phyloP scores from a whole-genome alignment of 2,329 filamentous ascomycete species.

The Hirsutella minnesotensis region DNA sequence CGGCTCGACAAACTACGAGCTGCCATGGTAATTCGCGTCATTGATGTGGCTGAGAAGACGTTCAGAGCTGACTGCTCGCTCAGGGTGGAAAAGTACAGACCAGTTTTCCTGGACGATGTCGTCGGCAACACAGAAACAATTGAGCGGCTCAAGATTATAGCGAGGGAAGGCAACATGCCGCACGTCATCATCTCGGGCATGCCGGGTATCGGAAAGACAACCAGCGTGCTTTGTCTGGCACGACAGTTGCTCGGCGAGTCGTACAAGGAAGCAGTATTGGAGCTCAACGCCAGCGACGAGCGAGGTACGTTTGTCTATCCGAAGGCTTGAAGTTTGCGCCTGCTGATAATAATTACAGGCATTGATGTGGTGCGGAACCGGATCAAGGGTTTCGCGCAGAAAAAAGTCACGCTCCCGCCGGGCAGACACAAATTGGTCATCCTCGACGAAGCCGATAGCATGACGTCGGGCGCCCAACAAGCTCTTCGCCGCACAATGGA shows the following conservation, averaged over 20 bases:
- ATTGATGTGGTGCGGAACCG: conserved; percentile 96
- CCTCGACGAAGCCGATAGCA: conserved; percentile 93
- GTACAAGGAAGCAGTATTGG: conserved; percentile 95
- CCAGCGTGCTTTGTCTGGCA: conserved; percentile 84
- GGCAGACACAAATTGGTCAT: conserved; percentile 95
- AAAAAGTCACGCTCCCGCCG: conserved; percentile 87
- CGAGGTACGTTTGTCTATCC: conserved; percentile 45
- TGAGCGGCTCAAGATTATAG: conserved; percentile 94
- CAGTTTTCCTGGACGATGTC: conserved; percentile 88
- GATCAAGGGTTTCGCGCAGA: conserved; percentile 97
- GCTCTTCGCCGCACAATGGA: conserved; percentile 95
- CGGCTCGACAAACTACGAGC: conserved; percentile 51
- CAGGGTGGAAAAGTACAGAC: conserved; percentile 98
- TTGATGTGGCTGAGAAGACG: neutral
- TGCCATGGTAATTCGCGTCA: conserved; percentile 53
- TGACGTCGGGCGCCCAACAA: conserved; percentile 95
- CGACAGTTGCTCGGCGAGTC: conserved; percentile 81
- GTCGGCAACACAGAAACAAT: conserved; percentile 98
- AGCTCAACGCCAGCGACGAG: conserved; percentile 94
- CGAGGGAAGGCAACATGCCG: conserved; percentile 97
- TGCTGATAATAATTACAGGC: conserved; percentile 30
- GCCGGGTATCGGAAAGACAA: conserved; percentile 98
- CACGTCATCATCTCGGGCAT: conserved; percentile 99
- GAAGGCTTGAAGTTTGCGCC: too few relatives aligned
- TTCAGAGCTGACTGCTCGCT: conserved; percentile 7